These are phyloP conservation scores for Nadsonia fulvescens DNA, from an alignment of 805 yeast species.

Conservation along the genomic window DNA sequence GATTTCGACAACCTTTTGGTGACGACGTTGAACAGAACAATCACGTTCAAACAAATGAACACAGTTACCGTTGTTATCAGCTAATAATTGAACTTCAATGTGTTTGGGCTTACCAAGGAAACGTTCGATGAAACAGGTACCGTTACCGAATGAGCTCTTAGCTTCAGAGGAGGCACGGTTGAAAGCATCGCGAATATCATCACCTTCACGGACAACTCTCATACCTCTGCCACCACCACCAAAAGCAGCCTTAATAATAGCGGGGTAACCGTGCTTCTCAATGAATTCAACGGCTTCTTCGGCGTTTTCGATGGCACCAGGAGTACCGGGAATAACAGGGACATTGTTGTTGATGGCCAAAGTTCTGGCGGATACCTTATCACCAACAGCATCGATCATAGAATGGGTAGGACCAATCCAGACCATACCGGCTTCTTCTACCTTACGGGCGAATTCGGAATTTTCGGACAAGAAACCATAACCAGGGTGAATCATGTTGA, in stretches of 20 bases:
- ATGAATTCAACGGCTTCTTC: conserved; percentile 72
- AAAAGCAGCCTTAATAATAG: conserved; percentile 93
- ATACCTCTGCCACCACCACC: conserved; percentile 99
- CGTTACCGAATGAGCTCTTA: conserved; percentile 89
- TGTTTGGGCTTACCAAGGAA: conserved; percentile 92
- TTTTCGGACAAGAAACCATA: conserved; percentile 84
- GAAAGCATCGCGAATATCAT: conserved; percentile 80
- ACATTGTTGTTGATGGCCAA: conserved; percentile 69
- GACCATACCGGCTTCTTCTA: conserved; percentile 73
- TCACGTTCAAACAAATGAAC: conserved; percentile 94
- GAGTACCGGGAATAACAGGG: conserved; percentile 95
- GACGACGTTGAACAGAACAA: conserved; percentile 99
- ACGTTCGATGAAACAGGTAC: conserved; percentile 94
- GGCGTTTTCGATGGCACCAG: conserved; percentile 77
- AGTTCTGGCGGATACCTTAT: conserved; percentile 84
- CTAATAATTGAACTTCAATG: conserved; percentile 90
- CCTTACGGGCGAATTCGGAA: conserved; percentile 84
- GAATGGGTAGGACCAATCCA: conserved; percentile 89
- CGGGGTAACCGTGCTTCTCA: conserved; percentile 77
- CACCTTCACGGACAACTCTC: conserved; percentile 97
- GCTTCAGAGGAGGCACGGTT: conserved; percentile 90
- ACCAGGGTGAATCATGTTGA: conserved; percentile 84
- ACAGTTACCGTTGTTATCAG: conserved; percentile 86
- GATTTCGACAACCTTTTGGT: conserved; percentile 94
- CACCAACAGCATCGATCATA: conserved; percentile 91